Evolutionary conservation across 2,329 filamentous ascomycete species (phyloP).

Genomic region (Parascedosporium putredinis): DNA sequence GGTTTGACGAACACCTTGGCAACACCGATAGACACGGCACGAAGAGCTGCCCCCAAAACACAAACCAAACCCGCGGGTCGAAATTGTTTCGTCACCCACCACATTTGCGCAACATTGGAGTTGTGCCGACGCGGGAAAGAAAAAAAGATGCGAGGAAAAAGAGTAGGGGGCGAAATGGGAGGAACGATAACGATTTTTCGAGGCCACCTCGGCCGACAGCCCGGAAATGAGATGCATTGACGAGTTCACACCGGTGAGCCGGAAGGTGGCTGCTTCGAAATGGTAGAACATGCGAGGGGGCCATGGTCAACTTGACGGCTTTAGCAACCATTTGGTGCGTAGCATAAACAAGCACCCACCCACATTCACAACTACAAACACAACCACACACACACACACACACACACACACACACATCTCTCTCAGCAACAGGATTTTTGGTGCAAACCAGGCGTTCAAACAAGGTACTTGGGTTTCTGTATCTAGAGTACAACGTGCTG

Average conservation of each 20-base stretch:
- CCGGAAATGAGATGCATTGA: background rate
- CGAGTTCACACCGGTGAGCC: background rate
- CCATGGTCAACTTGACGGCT: too few species aligned
- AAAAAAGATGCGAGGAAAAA: too few species aligned
- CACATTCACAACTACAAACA: background rate
- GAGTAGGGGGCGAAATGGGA: too few species aligned
- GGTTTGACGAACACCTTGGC: background rate
- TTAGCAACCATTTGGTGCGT: too few species aligned
- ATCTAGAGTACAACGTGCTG: background rate
- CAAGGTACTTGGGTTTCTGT: too few species aligned
- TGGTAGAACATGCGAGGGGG: too few species aligned
- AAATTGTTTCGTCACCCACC: constrained; percentile 3
- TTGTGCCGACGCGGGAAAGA: background rate
- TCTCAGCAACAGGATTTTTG: background rate
- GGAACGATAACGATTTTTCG: too few species aligned
- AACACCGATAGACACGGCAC: too few species aligned
- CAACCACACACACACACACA: background rate
- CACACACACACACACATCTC: background rate
- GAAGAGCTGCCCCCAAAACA: background rate
- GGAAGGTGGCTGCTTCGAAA: background rate
- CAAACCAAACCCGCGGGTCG: background rate
- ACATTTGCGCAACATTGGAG: background rate
- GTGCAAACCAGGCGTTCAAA: background rate
- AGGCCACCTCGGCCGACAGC: background rate
- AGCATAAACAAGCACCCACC: background rate